Evolutionary conservation across 169 alveolate species (phyloP).

Genomic region (Eimeria maxima): DNA sequence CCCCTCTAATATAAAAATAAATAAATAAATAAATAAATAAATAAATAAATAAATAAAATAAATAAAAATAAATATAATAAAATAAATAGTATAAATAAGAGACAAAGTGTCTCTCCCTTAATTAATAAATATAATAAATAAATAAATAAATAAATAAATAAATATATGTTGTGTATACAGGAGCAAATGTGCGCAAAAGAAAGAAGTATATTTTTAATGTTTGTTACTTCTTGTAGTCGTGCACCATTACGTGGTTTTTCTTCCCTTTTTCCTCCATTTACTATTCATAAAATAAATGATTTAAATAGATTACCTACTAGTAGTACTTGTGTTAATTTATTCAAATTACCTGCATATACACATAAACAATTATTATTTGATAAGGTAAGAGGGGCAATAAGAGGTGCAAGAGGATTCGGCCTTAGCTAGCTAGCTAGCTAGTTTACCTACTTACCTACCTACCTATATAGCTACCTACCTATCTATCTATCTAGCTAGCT

Average conservation of each 20-base stretch:
- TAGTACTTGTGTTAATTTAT: constrained; percentile 97
- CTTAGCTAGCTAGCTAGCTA: constrained; percentile 79
- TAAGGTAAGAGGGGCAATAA: constrained; percentile 93
- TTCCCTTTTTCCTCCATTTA: constrained; percentile 95
- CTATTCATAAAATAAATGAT: constrained; percentile 94
- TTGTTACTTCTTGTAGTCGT: constrained; percentile 98
- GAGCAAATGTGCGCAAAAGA: constrained; percentile 92
- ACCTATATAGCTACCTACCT: neutral
- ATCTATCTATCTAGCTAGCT: neutral
- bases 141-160: too few relatives aligned
- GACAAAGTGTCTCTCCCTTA: too few relatives aligned
- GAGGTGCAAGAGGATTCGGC: constrained; percentile 95
- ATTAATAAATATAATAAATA: too few relatives aligned
- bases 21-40: too few relatives aligned
- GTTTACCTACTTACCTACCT: neutral
- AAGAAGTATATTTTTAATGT: constrained; percentile 94
- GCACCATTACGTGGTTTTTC: constrained; percentile 97
- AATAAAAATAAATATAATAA: too few relatives aligned
- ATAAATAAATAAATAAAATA: too few relatives aligned
- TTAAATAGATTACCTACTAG: constrained; percentile 95
- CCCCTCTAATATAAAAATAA: too few relatives aligned
- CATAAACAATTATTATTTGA: constrained; percentile 89
- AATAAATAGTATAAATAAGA: too few relatives aligned
- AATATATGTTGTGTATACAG: constrained; percentile 1
- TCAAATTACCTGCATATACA: constrained; percentile 97